Evolutionary conservation across 257 asterid species (phyloP).

Genomic region (Echites panduratus): DNA sequence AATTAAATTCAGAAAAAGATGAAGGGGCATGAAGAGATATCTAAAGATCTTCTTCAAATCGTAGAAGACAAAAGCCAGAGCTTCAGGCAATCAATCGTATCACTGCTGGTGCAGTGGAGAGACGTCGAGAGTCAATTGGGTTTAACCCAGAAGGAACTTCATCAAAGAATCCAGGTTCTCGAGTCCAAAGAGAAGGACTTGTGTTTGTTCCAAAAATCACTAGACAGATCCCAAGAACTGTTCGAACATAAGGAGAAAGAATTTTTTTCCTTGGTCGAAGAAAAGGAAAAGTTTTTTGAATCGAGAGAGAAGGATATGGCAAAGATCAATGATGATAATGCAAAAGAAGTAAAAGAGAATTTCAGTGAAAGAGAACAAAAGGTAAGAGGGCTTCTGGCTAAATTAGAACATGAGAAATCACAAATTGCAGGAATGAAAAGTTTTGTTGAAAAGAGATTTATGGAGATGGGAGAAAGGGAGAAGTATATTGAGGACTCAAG

Average conservation of each 20-base stretch:
- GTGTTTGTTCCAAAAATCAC: conserved; percentile 15
- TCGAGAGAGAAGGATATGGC: no score
- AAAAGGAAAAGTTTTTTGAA: no score
- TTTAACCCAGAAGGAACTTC: not conserved
- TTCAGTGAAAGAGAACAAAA: no score
- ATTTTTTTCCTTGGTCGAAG: not conserved
- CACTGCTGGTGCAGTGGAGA: conserved; percentile 10
- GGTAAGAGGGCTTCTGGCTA: no score
- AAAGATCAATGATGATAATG: no score
- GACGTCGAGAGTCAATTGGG: conserved; percentile 2
- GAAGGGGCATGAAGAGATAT: conserved; percentile 11
- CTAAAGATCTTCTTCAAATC: conserved; percentile 3
- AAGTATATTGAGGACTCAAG: conserved; percentile 19
- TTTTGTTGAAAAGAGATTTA: conserved; percentile 1
- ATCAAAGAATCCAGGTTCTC: not conserved
- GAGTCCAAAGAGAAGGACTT: conserved; percentile 14
- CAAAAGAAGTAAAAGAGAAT: no score
- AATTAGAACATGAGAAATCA: not conserved
- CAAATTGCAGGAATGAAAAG: not conserved
- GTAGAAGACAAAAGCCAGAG: conserved; percentile 4
- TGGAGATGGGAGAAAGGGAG: conserved; percentile 8
- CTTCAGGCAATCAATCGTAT: conserved; percentile 5
- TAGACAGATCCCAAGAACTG: not conserved
- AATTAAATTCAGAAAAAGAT: not conserved
- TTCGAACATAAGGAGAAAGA: conserved; percentile 16